phyloP scores from a whole-genome alignment of 2,329 filamentous ascomycete species.

The Aspergillus intermedius region DNA sequence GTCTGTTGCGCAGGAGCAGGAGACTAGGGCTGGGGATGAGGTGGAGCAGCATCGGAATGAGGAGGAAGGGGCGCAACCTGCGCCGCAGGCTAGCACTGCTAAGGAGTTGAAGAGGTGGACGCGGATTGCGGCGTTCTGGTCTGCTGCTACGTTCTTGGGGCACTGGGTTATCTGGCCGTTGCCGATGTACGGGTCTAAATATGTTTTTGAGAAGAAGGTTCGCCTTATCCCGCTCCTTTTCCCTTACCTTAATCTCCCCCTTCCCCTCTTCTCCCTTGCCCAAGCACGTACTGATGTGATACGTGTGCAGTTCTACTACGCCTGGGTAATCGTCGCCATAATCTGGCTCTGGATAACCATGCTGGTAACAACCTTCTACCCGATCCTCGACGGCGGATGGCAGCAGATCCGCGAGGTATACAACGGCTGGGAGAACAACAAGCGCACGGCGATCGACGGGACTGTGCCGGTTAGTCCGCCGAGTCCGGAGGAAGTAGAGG shows the following conservation, averaged over 20 bases:
- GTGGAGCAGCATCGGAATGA: background rate
- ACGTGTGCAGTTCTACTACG: conserved; percentile 38
- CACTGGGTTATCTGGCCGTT: conserved; percentile 52
- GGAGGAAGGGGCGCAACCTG: too few relatives aligned
- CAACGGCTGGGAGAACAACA: conserved; percentile 2
- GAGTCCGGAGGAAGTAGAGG: background rate
- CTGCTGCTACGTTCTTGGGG: conserved; percentile 45
- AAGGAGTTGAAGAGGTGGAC: conserved; percentile 43
- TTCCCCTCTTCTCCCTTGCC: too few relatives aligned
- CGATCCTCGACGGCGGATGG: conserved; percentile 43
- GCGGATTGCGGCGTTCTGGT: conserved; percentile 42
- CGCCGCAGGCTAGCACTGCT: conserved; percentile 7
- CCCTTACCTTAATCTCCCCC: too few relatives aligned
- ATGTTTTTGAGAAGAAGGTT: conserved; percentile 42
- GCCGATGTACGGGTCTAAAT: conserved; percentile 49
- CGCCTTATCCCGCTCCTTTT: conserved; percentile 6
- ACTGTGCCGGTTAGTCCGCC: background rate
- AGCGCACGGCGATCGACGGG: background rate
- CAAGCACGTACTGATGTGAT: background rate
- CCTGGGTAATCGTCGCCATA: conserved; percentile 47
- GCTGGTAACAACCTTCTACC: conserved; percentile 46
- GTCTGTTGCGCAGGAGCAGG: background rate
- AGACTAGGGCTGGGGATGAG: background rate
- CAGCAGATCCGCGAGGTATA: conserved; percentile 21
- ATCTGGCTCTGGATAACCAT: conserved; percentile 51